Conservation (phyloP, 768 basidiomycete genomes). For the Phaeotremella skinneri region DNA sequence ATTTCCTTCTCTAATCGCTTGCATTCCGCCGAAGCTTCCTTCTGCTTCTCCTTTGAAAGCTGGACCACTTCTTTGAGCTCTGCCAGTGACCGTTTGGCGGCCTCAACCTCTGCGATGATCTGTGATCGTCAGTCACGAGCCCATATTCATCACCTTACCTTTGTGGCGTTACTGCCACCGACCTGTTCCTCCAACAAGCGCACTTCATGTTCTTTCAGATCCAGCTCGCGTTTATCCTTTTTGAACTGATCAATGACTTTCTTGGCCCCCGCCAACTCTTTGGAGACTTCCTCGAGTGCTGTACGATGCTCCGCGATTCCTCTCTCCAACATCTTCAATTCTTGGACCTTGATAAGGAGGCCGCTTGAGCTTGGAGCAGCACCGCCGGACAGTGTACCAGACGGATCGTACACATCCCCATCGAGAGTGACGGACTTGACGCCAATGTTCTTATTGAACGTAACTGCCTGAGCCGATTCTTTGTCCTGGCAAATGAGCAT, state of each 20-base stretch:
- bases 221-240: constrained; percentile 64
- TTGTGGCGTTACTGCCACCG: constrained; percentile 80
- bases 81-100: constrained; percentile 63
- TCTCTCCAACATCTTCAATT: constrained; percentile 67
- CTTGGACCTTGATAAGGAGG: constrained; percentile 76
- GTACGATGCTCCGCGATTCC: constrained; percentile 59
- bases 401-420: constrained; percentile 95
- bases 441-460: constrained; percentile 69
- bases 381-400: constrained; percentile 88
- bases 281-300: constrained; percentile 59
- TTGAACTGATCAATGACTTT: constrained; percentile 53
- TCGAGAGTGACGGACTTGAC: constrained; percentile 87
- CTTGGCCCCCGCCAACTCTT: constrained; percentile 58
- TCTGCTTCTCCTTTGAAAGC: constrained; percentile 71
- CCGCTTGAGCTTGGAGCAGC: constrained; percentile 71
- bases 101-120: constrained; percentile 78
- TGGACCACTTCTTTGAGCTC: constrained; percentile 49
- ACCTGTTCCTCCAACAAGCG: constrained; percentile 77
- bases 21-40: constrained; percentile 69
- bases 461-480: constrained; percentile 78
- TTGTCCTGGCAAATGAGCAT: constrained; percentile 88
- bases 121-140: constrained; percentile 45
- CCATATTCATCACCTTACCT: constrained; percentile 59
- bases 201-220: constrained; percentile 86
- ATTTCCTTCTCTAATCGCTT: constrained; percentile 92